Base-by-base conservation (phyloP, 495 filamentous ascomycete species). In the Trichocladium uniseriatum region DNA sequence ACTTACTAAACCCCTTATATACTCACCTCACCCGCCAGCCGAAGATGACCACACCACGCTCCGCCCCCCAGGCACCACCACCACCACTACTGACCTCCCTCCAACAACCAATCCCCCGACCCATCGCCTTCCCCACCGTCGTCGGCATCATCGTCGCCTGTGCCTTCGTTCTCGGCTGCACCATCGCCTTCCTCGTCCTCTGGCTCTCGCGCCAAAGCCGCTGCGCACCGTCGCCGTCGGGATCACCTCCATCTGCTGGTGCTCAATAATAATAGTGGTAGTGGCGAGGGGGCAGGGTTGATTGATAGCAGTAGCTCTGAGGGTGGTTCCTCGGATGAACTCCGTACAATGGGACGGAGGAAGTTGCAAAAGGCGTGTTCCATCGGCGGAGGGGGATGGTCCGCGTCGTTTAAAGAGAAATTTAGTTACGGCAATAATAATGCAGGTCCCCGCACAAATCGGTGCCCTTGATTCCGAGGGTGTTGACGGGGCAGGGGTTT, bases 101-200 rank as follows among this genome's bases (percentile, higher is more conserved):
- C 7, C 42, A 27, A 27, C 32, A 24, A 16, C 14, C 34, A 40
- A 11, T 11, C 15, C 15, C 36, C 22, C 11, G 22, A 14, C 10
- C 36, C 28, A 51, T 32, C 42, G 22, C 41, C 47, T 47, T 51
- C 41, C 40, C 31, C 29, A 20, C 44, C 18, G 19, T 54, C 36
- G 38, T 54, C 21, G 11, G 41, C 29, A 49, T 51, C 45, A 41
- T 51, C 42, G n/a, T 57, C 18, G 38, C 43, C 20, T 29, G 36
- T 31, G 36, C 46, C 20, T 45, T 50, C 36, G 19, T 46, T 29
- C 5, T 57, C 29, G 37, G 38, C 28, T 27, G 24, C 15, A 9
- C 32, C 22, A 16, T 57, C 22, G 51, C 35, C 35, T 28, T 54
- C n/a, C 36, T 57, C 14, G 16, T 45, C 35, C 29, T 54, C 21